Evolutionary conservation across 345 rosid genomes (phyloP), one percentile per base, ranked within the genome.

Genomic region (Microcos paniculata): DNA sequence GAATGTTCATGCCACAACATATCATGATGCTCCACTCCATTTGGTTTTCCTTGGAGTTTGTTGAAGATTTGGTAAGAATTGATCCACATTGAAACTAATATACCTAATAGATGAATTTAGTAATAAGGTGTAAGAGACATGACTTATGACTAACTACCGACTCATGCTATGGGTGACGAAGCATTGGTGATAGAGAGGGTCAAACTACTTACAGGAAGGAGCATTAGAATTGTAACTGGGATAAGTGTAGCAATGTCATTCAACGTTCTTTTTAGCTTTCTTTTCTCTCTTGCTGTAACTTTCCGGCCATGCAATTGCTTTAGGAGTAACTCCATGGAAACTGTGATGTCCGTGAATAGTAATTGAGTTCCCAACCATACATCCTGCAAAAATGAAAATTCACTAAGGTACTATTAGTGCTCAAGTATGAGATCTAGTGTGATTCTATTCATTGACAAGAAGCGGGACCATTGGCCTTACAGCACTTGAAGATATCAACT

Each of bases 191-290:
- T 26, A 28, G 45, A 30, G 26, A 13, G 30, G n/a, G 31, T 68
- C 31, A 16, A 46, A 11, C 74, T 56, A 59, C 90, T 82, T 85
- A 88, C 95, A 49, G 95, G 92, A 74, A 90, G 77, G 64, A 88
- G 80, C 92, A 90, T 88, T 64, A 90, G 80, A 57, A 90, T 82
- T 43, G 90, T 82, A 58, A 88, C 71, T 0, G 95, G 95, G 61
- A 88, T 62, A 48, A 90, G 88, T 9, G 84, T 62, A 7, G 89
- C 85, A 3, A 89, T 68, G 82, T 89, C 92, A 69, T 63, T 82
- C 18, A 89, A 28, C 6, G 88, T 86, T 77, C 85, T 81, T 77
- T 82, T 77, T 21, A 89, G 42, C 80, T 81, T 88, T 79, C 71
- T 85, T 56, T 59, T 69, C 59, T 89, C 90, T 63, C 92, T 85